Evolutionary conservation across 2,329 filamentous ascomycete species (phyloP).

Genomic region (Claviceps lovelessii): DNA sequence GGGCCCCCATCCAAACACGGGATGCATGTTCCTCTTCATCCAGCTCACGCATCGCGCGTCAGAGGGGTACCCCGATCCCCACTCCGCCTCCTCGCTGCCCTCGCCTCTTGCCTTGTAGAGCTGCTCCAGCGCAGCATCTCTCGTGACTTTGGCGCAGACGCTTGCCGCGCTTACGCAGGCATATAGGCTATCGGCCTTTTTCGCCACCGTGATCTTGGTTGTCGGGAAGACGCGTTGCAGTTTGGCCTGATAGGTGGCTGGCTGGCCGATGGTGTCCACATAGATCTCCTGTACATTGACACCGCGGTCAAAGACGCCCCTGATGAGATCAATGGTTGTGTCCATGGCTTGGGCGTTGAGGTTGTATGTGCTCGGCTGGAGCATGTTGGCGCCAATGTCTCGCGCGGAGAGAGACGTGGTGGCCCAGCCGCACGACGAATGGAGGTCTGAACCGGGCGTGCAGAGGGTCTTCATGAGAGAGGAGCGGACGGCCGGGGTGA

Average conservation of each 20-base stretch:
- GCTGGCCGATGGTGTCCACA: slow-evolving; percentile 85
- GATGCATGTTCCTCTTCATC: slow-evolving; percentile 78
- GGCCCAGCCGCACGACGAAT: slow-evolving; percentile 62
- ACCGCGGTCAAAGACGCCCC: slow-evolving; percentile 57
- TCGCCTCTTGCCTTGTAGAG: slow-evolving; percentile 42
- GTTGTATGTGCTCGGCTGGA: slow-evolving; percentile 60
- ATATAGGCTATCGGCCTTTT: slow-evolving; percentile 87
- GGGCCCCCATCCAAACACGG: slow-evolving; percentile 84
- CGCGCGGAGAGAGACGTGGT: slow-evolving; percentile 66
- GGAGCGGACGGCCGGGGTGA: slow-evolving; percentile 67
- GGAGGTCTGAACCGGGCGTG: slow-evolving; percentile 38
- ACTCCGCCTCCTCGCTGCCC: slow-evolving; percentile 31
- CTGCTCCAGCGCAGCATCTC: slow-evolving; percentile 76
- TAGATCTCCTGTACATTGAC: slow-evolving; percentile 83
- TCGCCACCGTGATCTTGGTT: slow-evolving; percentile 59
- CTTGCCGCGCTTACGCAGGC: slow-evolving; percentile 87
- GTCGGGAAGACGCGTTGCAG: slow-evolving; percentile 75
- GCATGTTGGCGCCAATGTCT: slow-evolving; percentile 69
- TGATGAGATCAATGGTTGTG: slow-evolving; percentile 71
- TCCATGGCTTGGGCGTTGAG: slow-evolving; percentile 94
- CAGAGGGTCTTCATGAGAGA: slow-evolving; percentile 57
- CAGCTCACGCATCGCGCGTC: slow-evolving; percentile 69
- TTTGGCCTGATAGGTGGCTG: slow-evolving; percentile 68
- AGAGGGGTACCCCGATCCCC: slow-evolving; percentile 90
- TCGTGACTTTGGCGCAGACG: slow-evolving; percentile 89